Evolutionary conservation across 2,329 filamentous ascomycete genomes (phyloP).

Genomic region (Xylaria sp.): DNA sequence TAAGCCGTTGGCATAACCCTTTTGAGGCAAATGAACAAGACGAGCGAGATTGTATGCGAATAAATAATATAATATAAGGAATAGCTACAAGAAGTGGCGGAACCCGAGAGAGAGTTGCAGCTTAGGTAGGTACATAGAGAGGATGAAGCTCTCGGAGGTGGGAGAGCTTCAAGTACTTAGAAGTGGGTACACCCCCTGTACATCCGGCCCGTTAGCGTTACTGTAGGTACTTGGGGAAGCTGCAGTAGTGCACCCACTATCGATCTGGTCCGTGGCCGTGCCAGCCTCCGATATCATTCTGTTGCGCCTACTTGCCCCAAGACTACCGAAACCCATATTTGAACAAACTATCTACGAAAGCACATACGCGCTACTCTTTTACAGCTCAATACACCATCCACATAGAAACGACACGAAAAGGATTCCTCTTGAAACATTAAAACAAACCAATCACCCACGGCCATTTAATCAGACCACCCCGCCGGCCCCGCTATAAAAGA

Average conservation of each 20-base stretch:
- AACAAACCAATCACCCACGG: not conserved
- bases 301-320: not conserved
- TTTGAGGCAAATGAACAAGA: not conserved
- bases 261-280: too few species aligned
- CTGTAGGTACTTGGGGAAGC: not conserved
- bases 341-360: too few species aligned
- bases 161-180: too few species aligned
- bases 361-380: not conserved
- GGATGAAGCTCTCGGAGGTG: too few species aligned
- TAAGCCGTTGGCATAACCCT: constrained; percentile 5
- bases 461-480: not conserved
- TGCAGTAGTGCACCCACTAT: not conserved
- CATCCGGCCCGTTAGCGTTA: not conserved
- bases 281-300: not conserved
- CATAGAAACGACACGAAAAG: not conserved
- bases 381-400: not conserved
- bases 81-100: not conserved
- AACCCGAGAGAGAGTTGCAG: not conserved
- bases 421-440: not conserved
- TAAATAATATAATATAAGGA: too few species aligned
- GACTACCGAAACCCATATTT: too few species aligned
- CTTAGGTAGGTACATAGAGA: too few species aligned
- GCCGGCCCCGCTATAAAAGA: constrained; percentile 1
- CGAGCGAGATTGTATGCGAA: not conserved
- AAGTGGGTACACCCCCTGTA: too few species aligned